Conservation (phyloP, 1,284 basidiomycete genomes). For the Tilletia caries region DNA sequence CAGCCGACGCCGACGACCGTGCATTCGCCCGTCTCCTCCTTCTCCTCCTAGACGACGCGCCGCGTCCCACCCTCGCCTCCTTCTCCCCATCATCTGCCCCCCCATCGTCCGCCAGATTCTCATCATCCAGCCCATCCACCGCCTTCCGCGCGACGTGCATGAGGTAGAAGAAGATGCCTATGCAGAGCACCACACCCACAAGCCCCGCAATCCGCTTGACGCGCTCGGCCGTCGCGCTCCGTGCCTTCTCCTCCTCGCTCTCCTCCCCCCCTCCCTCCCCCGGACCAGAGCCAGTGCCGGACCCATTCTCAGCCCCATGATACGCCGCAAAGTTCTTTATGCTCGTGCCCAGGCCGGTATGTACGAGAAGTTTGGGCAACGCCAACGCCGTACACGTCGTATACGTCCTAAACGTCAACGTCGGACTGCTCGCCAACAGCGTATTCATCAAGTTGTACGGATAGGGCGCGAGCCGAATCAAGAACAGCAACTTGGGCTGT, state of each 20-base stretch:
- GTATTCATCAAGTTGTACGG: slow-evolving; percentile 80
- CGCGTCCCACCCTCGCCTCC: not conserved
- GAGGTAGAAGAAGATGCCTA: slow-evolving; percentile 74
- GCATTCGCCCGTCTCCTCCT: not conserved
- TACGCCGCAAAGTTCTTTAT: slow-evolving; percentile 76
- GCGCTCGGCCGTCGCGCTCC: slow-evolving; percentile 55
- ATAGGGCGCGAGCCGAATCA: slow-evolving; percentile 70
- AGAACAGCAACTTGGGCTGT: slow-evolving; percentile 74
- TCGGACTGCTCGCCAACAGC: slow-evolving; percentile 76
- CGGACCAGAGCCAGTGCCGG: not conserved
- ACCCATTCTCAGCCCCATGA: slow-evolving; percentile 53
- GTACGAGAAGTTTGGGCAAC: slow-evolving; percentile 78
- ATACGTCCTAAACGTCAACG: slow-evolving; percentile 74
- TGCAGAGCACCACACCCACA: slow-evolving; percentile 68
- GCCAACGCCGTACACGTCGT: slow-evolving; percentile 74
- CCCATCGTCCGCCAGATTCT: slow-evolving; percentile 13
- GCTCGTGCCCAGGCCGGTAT: slow-evolving; percentile 74
- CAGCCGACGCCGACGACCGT: not conserved
- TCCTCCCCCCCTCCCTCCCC: slow-evolving; percentile 22
- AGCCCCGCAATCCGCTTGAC: slow-evolving; percentile 67
- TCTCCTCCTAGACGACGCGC: not conserved
- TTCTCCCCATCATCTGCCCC: not conserved
- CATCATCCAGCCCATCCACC: slow-evolving; percentile 62
- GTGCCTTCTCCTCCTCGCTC: slow-evolving; percentile 37
- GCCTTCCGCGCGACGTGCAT: slow-evolving; percentile 73